phyloP scores from a whole-genome alignment of 2,329 filamentous ascomycete species.

The Reticulascus tulasneorum region DNA sequence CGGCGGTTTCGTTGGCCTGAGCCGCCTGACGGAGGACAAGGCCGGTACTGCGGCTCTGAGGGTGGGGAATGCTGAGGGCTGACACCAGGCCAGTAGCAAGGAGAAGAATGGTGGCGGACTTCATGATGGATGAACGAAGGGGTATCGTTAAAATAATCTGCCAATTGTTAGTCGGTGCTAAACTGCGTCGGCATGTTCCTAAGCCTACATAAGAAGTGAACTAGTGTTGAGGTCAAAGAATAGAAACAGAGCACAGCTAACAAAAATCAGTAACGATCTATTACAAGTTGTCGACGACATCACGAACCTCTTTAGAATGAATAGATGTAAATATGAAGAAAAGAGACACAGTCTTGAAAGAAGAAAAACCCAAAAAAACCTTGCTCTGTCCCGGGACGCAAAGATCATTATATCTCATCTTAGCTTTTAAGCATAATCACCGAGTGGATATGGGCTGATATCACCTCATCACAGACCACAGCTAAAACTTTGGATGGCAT shows the following conservation, averaged over 20 bases:
- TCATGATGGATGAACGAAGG: constrained; percentile 25
- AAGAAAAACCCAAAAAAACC: constrained; percentile 8
- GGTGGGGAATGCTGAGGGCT: constrained; percentile 20
- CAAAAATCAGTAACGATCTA: neutral
- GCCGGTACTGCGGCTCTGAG: constrained; percentile 5
- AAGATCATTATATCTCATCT: constrained; percentile 5
- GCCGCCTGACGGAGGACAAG: constrained; percentile 2
- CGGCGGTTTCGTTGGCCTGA: constrained; percentile 1
- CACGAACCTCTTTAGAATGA: constrained; percentile 10
- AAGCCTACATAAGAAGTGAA: too few species aligned
- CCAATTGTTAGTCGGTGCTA: too few species aligned
- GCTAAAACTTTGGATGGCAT: constrained; percentile 7
- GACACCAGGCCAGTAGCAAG: constrained; percentile 26
- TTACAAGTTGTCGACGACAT: neutral
- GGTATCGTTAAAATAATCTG: too few species aligned
- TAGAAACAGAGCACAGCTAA: constrained; percentile 25
- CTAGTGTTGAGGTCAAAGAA: constrained; percentile 8
- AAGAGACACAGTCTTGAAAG: constrained; percentile 9
- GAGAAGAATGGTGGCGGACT: constrained; percentile 22
- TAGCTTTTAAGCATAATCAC: constrained; percentile 9
- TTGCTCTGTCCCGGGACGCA: constrained; percentile 1
- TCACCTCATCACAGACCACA: neutral
- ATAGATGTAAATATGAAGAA: constrained; percentile 8
- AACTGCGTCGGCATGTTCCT: too few species aligned
- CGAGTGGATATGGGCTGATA: neutral